Base-by-base conservation (phyloP, 148 eudicot species). In the Heliamphora exappendiculata region DNA sequence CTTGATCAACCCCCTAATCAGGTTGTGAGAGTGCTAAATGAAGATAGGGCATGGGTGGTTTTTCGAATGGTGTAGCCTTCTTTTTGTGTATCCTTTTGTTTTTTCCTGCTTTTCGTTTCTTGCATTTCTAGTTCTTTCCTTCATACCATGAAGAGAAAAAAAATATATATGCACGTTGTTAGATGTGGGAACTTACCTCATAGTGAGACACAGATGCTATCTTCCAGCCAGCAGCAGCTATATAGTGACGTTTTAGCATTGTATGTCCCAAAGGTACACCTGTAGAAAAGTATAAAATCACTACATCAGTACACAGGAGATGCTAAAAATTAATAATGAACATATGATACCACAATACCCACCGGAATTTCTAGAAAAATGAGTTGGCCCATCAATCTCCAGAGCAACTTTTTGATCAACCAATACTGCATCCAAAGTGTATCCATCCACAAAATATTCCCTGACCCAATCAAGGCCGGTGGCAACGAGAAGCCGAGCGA, bases 371-470 rank as follows among this genome's bases (percentile, higher is more conserved):
- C 97, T 88, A 12, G 98, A 92, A 84, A 95, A 95, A 92, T 95
- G 98, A 44, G 98, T 87, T 45, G 92, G 93, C 64, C 98, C 98
- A 65, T 95, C 98, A 5, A 95, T 92, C 87, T 95, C 98, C 76
- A 95, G 72, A 72, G 89, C 96, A 81, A 95, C 85, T 77, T 86
- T 95, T 70, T 45, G 79, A 79, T 92, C 92, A 82, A 91, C 81
- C 82, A 91, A 79, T 42, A 80, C 97, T 12, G 97, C 97, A 74
- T 95, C 98, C 84, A 95, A 80, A 41, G 96, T 85, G 86, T 88
- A 95, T 8, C 88, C 88, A 74, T 89, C 96, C 60, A 92, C 83
- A 49, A 54, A 76, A 81, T 95, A 86, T 78, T 95, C 97, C 73
- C 82, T 88, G 6, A 85, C 85, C 97, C 97, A 95, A 68, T 95